Evolutionary conservation across 1,139 yeast species (phyloP), one percentile per base, ranked within the genome.

Genomic region (Lodderomyces margitis): DNA sequence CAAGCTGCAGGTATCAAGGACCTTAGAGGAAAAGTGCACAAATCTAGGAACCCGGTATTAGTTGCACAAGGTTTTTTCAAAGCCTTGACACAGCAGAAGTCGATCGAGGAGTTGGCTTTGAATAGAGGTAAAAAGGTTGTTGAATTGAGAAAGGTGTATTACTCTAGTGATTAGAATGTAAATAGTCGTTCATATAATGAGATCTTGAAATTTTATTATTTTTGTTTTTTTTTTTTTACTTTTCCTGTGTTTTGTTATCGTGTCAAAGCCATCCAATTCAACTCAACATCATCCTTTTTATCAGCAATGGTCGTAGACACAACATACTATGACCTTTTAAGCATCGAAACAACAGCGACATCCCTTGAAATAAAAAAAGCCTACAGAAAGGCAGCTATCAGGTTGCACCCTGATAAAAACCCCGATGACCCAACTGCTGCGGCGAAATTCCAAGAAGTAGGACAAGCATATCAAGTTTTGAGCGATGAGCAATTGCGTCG

Each of bases 1-100:
- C 88, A 86, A 59, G 84, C 92, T 48, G 96, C 94, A 3, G 99
- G 99, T 49, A 89, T 92, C 59, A 87, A 85, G 62, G 99, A 92
- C 67, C 72, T 92, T 54, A 80, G 91, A 54, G 97, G 95, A 4
- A 91, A 91, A 61, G 84, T 92, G 39, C 87, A 86, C 70, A 84
- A 91, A 58, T 87, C 96, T 27, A 80, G 98, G 72, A 92, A 92
- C 67, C 86, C 87, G 38, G 87, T 92, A 94, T 89, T 91, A 64
- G 95, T 91, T 39, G 87, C 91, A 44, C 89, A 91, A 69, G 95
- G 94, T 36, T 80, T 91, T 43, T 75, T 91, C 45, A 95, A 88
- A 61, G 97, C 97, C 2, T 76, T 94, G 51, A 72, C 83, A 37
- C 79, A 80, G 55, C 98, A 91, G 65, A 80, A 80, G 51, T 75